These are phyloP conservation scores for Ceratocystis albifundus DNA, from an alignment of 2,329 filamentous ascomycete species.

Conservation along the genomic window DNA sequence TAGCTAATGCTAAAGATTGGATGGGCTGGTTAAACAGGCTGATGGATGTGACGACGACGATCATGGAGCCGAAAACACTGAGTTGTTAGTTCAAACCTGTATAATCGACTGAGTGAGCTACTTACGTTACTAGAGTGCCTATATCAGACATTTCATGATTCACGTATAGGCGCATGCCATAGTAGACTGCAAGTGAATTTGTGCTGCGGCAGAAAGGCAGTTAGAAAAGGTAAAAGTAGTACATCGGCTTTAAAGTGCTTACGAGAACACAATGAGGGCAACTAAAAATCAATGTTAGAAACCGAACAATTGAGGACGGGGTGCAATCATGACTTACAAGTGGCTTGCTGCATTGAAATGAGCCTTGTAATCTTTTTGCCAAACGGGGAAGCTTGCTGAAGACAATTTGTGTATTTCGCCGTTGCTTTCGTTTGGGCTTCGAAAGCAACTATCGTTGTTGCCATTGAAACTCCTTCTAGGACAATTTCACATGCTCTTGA, in stretches of 20 bases:
- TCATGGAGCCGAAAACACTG: conserved; percentile 26
- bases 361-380: conserved; percentile 27
- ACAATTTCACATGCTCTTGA: conserved; percentile 32
- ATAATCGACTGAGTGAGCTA: not conserved
- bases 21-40: conserved; percentile 31
- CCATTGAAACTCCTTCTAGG: conserved; percentile 33
- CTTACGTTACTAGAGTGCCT: conserved; percentile 26
- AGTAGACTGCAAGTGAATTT: conserved; percentile 26
- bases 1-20: conserved; percentile 30
- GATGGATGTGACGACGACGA: conserved; percentile 29
- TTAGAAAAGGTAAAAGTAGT: not conserved
- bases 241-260: not conserved
- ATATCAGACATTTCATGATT: conserved; percentile 24
- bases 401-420: conserved; percentile 31
- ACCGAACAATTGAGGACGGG: not conserved
- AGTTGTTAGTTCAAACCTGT: not conserved
- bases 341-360: conserved; percentile 26
- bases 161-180: conserved; percentile 25
- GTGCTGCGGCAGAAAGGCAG: conserved; percentile 19
- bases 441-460: conserved; percentile 36
- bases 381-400: conserved; percentile 30
- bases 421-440: conserved; percentile 33
- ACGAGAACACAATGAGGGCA: conserved; percentile 16
- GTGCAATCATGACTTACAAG: conserved; percentile 18
- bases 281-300: conserved; percentile 1